Base-by-base conservation (phyloP, 1,284 basidiomycete genomes). In the Cutaneotrichosporon sp. region DNA sequence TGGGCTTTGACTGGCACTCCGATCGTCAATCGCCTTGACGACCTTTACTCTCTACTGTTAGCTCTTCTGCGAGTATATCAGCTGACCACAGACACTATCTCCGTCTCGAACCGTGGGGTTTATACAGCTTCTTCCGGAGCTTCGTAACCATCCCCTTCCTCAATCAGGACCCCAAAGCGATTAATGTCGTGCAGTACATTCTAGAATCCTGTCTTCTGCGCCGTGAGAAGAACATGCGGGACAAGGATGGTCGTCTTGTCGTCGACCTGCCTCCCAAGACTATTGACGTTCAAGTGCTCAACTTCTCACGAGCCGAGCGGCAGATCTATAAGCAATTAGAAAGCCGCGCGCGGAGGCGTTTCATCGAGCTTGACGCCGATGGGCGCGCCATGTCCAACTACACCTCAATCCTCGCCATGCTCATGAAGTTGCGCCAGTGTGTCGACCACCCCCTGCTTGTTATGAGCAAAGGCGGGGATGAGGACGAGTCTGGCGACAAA, bases 1-100 rank as follows among this genome's bases (percentile, higher is more conserved):
- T 98, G 94, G 94, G 89, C 89, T 5, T 82, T 97, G 12, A 96
- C 91, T 5, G 88, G 91, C 27, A 97, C 94, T 10, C 94, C 94
- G 0, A 97, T 98, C 58, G 90, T 97, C 54, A 98, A 98, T 69
- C 84, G 86, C 45, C 79, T 97, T 5, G 94, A 97, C 58, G 93
- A 97, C 66, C 77, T 98, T 7, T 93, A 88, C 65, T 92, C 89
- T 0, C 78, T 96, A 2, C 75, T 96, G 86, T 88, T 54, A 63
- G 84, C 69, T 9, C 19, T 29, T 2, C 4, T 10, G 2, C 29
- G 12, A 14, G 16, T 10, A 6, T 24, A 12, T 9, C 8, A 46
- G 17, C 41, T 33, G 31, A 26, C 29, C 26, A 5, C 61, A 90
- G 88, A 20, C 89, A 87, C 75, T 97, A 94, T 77, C 79, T 97